Percentiles rank a stretch among this genome's conserved stretches.
Conservation (phyloP, 176 grass and related monocot species). For the Avena insularis region DNA sequence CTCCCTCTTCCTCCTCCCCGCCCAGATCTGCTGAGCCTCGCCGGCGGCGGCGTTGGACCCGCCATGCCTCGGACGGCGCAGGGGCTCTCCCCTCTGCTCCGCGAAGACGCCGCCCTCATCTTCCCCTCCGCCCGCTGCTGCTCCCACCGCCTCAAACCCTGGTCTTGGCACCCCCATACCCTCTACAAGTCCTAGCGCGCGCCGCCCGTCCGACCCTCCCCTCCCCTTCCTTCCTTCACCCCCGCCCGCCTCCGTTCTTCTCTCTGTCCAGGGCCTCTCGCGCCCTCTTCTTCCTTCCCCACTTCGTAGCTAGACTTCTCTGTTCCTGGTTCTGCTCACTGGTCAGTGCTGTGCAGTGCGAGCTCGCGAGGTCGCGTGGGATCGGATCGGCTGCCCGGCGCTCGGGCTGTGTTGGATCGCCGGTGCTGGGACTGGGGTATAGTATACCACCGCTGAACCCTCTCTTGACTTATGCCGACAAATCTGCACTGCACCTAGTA, state of each 20-base stretch:
- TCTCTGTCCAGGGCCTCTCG: no score
- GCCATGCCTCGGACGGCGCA: slow-evolving; percentile 52
- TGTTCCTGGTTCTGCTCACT: not conserved
- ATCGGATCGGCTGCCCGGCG: not conserved
- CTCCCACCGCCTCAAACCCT: slow-evolving; percentile 69
- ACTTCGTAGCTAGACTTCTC: not conserved
- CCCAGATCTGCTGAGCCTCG: slow-evolving; percentile 40
- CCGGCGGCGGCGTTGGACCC: slow-evolving; percentile 45
- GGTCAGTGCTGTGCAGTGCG: no score
- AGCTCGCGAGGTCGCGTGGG: not conserved
- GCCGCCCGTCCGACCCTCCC: no score
- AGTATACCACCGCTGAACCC: not conserved
- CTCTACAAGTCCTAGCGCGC: slow-evolving; percentile 13
- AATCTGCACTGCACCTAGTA: not conserved
- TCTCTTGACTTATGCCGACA: not conserved
- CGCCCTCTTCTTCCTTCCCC: no score
- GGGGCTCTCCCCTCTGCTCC: slow-evolving; percentile 44
- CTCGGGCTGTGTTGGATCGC: not conserved
- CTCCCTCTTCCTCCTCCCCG: not conserved
- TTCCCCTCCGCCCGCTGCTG: slow-evolving; percentile 50
- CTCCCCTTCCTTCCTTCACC: not conserved
- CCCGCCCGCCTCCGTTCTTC: no score
- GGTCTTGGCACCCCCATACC: slow-evolving; percentile 38
- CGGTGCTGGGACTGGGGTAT: not conserved
- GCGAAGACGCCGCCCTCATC: slow-evolving; percentile 30